A percentile compares a stretch with the other conserved stretches of the same genome.
Conservation (phyloP, 805 yeast genomes). For the Ogataea nakhonphanomensis region DNA sequence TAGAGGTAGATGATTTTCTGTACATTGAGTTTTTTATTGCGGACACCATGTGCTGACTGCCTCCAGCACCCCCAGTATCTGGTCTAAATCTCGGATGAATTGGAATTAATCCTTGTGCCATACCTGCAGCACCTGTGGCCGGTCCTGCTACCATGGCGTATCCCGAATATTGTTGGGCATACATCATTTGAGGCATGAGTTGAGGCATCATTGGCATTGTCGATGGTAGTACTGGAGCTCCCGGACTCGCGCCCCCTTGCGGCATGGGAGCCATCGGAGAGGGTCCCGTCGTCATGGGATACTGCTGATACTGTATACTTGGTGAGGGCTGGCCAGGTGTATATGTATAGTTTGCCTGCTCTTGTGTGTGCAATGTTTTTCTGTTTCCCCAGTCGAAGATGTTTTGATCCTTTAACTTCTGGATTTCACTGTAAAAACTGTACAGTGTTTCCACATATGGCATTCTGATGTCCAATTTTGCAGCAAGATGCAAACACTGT, state of each 20-base stretch:
- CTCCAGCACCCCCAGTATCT: slow-evolving; percentile 5
- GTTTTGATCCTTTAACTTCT: slow-evolving; percentile 11
- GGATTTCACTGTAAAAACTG: slow-evolving; percentile 23
- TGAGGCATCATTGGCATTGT: slow-evolving; percentile 6
- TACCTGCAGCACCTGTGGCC: slow-evolving; percentile 1
- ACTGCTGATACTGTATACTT: slow-evolving; percentile 7
- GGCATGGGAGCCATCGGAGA: background rate
- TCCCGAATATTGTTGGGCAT: slow-evolving; percentile 8
- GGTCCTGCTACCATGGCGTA: slow-evolving; percentile 11
- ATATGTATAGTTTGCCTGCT: background rate
- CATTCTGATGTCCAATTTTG: slow-evolving; percentile 7
- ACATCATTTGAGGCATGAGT: slow-evolving; percentile 7
- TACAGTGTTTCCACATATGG: slow-evolving; percentile 25
- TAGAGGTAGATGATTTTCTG: slow-evolving; percentile 21
- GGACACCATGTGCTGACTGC: slow-evolving; percentile 14
- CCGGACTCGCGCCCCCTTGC: background rate
- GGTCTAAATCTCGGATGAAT: slow-evolving; percentile 21
- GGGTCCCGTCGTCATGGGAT: slow-evolving; percentile 1
- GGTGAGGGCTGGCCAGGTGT: slow-evolving; percentile 3
- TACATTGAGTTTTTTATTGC: slow-evolving; percentile 21
- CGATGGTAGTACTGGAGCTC: background rate
- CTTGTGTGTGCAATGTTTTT: slow-evolving; percentile 1
- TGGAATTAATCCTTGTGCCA: slow-evolving; percentile 9
- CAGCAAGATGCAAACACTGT: slow-evolving; percentile 20
- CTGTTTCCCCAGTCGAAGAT: slow-evolving; percentile 23